phyloP scores from a whole-genome alignment of 2,329 filamentous ascomycete species.

The Cercospora zeae-maydis region DNA sequence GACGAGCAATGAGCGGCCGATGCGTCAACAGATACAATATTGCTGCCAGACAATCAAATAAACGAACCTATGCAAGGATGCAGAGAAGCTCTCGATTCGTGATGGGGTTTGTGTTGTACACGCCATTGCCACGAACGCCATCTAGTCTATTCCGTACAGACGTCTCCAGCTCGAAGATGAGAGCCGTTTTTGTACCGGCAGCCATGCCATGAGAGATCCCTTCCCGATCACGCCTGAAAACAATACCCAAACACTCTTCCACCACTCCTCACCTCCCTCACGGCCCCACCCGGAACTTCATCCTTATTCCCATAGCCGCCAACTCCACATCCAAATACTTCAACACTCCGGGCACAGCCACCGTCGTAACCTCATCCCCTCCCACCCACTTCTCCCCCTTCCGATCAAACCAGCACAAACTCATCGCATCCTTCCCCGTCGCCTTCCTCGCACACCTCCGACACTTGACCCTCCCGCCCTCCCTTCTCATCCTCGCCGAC shows the following conservation, averaged over 20 bases:
- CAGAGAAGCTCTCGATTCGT: neutral
- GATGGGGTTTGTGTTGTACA: neutral
- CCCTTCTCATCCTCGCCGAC: conserved; percentile 18
- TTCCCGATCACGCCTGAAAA: neutral
- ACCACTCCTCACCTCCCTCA: conserved; percentile 37
- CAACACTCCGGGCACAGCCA: conserved; percentile 88
- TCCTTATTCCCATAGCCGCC: conserved; percentile 90
- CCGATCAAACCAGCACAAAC: conserved; percentile 82
- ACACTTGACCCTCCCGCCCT: conserved; percentile 36
- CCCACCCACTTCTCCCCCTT: conserved; percentile 79
- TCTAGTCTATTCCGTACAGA: neutral
- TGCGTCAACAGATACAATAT: neutral
- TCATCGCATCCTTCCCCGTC: conserved; percentile 37
- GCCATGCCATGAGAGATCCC: neutral
- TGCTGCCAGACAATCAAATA: neutral
- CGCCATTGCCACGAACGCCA: neutral
- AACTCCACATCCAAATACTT: conserved; percentile 93
- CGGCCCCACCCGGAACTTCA: conserved; percentile 78
- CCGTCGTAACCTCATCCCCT: conserved; percentile 83
- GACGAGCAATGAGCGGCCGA: neutral
- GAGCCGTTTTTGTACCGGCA: neutral
- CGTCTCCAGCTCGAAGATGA: neutral
- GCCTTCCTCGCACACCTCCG: conserved; percentile 37
- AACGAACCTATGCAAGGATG: neutral
- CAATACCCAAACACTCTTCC: neutral